A percentile compares a stretch with the other conserved stretches of the same genome.
Evolutionary conservation across 495 filamentous ascomycete species (phyloP).

Genomic region (Endocarpon pusillum): DNA sequence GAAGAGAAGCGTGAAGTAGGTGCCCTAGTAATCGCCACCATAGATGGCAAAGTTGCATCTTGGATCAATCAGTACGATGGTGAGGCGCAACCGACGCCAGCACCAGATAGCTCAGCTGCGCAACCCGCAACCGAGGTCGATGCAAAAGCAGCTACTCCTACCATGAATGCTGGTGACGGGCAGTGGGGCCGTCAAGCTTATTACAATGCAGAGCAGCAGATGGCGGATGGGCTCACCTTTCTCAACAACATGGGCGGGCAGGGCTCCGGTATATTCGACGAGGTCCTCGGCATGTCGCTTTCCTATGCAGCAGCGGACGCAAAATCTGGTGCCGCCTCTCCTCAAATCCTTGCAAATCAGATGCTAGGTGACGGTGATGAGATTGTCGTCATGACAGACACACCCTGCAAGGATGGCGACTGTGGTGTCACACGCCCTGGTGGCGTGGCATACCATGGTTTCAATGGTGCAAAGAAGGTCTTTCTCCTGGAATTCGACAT

Average conservation of each 20-base stretch:
- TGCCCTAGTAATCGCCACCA: no score
- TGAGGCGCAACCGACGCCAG: background rate
- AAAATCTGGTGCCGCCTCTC: conserved; percentile 25
- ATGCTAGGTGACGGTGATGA: conserved; percentile 39
- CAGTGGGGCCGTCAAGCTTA: conserved; percentile 31
- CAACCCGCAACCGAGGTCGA: background rate
- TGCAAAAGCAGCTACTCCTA: background rate
- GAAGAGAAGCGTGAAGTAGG: no score
- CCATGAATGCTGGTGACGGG: background rate
- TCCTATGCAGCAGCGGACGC: conserved; percentile 39
- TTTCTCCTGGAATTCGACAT: conserved; percentile 55
- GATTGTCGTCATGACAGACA: conserved; percentile 40
- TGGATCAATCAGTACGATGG: conserved; percentile 44
- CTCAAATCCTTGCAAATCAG: conserved; percentile 32
- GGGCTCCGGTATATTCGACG: conserved; percentile 39
- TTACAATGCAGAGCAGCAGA: conserved; percentile 33
- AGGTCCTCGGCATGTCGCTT: conserved; percentile 45
- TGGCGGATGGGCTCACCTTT: conserved; percentile 42
- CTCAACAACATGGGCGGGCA: conserved; percentile 44
- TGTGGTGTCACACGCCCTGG: conserved; percentile 43
- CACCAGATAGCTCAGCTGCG: background rate
- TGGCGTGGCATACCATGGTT: conserved; percentile 48
- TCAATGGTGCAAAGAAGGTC: conserved; percentile 39
- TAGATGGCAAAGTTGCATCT: conserved; percentile 40
- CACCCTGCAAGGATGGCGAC: conserved; percentile 29